These are phyloP conservation scores for Zygosaccharomyces bailii DNA, from an alignment of 805 yeast genomes.

Conservation along the genomic window DNA sequence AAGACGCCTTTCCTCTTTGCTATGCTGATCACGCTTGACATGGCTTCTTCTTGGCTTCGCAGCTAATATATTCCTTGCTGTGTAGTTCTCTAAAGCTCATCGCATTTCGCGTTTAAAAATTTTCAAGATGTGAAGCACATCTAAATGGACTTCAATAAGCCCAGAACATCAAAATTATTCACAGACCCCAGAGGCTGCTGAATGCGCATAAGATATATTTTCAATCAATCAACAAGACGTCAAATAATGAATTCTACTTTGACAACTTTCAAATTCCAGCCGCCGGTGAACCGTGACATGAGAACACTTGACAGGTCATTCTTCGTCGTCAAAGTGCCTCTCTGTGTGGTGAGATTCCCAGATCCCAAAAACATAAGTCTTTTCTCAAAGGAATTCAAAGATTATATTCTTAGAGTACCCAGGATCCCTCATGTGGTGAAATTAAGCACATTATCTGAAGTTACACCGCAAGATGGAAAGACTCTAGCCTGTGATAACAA, in stretches of 20 bases:
- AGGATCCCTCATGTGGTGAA: conserved; percentile 67
- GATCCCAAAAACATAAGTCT: conserved; percentile 59
- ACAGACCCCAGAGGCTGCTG: conserved; percentile 3
- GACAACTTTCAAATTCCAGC: conserved; percentile 36
- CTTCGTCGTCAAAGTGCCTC: conserved; percentile 54
- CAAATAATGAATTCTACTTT: conserved; percentile 6
- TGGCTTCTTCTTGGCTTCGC: conserved; percentile 2
- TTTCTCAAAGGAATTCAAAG: conserved; percentile 56
- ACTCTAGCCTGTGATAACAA: conserved; percentile 30
- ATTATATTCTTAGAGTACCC: conserved; percentile 67
- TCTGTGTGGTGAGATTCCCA: conserved; percentile 67
- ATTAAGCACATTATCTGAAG: conserved; percentile 22
- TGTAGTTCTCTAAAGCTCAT: conserved; percentile 1
- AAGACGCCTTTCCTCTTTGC: conserved; percentile 29
- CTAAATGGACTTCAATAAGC: background rate
- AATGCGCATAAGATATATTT: conserved; percentile 8
- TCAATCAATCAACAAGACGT: conserved; percentile 2
- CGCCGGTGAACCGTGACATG: conserved; percentile 71
- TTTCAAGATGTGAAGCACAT: conserved; percentile 14
- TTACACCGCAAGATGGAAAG: conserved; percentile 16
- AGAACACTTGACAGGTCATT: conserved; percentile 59
- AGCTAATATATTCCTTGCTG: background rate
- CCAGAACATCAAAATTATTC: background rate
- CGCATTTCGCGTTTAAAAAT: conserved; percentile 17
- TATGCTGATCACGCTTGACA: conserved; percentile 33